These are phyloP conservation scores for Cercospora sp. DNA, from an alignment of 2,329 filamentous ascomycete species.

Conservation along the genomic window DNA sequence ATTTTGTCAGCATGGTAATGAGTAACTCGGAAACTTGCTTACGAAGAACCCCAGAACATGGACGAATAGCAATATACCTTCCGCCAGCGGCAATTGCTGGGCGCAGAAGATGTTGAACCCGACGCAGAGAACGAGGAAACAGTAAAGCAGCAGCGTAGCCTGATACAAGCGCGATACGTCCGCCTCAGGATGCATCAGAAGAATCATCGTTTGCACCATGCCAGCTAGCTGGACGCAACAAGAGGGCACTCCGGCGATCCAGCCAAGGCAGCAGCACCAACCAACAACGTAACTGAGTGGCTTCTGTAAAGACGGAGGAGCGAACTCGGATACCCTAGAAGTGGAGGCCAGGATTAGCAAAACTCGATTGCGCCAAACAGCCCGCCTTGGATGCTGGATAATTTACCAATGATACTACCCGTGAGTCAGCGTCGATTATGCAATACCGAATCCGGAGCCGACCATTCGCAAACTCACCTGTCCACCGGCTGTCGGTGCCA, in stretches of 20 bases:
- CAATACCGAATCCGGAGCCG: neutral
- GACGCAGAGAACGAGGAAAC: constrained; percentile 35
- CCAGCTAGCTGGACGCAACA: constrained; percentile 35
- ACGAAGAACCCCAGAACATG: constrained; percentile 49
- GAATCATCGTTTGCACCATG: constrained; percentile 36
- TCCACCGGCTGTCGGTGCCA: constrained; percentile 36
- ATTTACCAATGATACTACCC: constrained; percentile 30
- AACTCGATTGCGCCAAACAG: neutral
- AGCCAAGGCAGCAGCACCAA: constrained; percentile 43
- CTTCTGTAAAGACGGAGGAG: constrained; percentile 44
- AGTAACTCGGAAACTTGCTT: neutral
- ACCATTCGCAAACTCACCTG: neutral
- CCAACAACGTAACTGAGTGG: constrained; percentile 50
- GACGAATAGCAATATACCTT: constrained; percentile 41
- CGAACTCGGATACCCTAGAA: constrained; percentile 43
- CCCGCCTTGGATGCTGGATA: constrained; percentile 17
- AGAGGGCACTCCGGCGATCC: constrained; percentile 37
- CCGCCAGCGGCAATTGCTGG: constrained; percentile 37
- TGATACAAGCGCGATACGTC: constrained; percentile 33
- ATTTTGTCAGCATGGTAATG: neutral
- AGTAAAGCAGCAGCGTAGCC: constrained; percentile 36
- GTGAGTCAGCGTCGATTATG: constrained; percentile 2
- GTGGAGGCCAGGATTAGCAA: neutral
- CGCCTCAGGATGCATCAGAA: constrained; percentile 33
- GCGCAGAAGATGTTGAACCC: constrained; percentile 42